Evolutionary conservation across 768 basidiomycete genomes (phyloP).

Genomic region (Agaricus blazei): DNA sequence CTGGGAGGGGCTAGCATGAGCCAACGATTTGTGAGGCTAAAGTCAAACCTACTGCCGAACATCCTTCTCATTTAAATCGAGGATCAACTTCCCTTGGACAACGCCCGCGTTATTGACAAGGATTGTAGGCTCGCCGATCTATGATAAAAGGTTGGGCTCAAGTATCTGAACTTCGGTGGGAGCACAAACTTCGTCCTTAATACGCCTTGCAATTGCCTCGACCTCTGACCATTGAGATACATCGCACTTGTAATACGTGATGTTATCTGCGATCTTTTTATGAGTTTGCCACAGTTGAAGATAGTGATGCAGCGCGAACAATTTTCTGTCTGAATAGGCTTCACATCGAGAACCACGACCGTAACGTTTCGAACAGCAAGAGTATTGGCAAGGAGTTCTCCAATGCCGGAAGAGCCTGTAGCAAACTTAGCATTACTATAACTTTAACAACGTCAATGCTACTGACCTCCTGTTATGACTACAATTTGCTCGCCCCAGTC

Average conservation of each 20-base stretch:
- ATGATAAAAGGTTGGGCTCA: conserved; percentile 7
- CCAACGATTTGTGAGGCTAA: background rate
- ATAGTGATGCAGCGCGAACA: conserved; percentile 38
- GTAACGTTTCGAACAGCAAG: conserved; percentile 76
- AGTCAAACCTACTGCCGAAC: conserved; percentile 57
- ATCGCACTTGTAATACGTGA: conserved; percentile 86
- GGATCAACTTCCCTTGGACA: conserved; percentile 80
- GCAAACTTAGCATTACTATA: background rate
- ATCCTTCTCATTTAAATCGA: conserved; percentile 77
- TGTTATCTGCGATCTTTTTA: conserved; percentile 49
- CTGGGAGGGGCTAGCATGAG: conserved; percentile 31
- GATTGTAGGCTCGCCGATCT: conserved; percentile 88
- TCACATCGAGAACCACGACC: conserved; percentile 83
- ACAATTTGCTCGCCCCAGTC: conserved; percentile 91
- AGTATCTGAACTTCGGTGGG: background rate
- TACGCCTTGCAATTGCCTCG: conserved; percentile 61
- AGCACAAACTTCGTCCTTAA: conserved; percentile 67
- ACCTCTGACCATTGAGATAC: conserved; percentile 88
- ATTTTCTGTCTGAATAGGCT: conserved; percentile 72
- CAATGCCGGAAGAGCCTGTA: conserved; percentile 83
- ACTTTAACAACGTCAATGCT: background rate
- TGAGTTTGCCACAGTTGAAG: background rate
- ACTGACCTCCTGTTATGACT: conserved; percentile 81
- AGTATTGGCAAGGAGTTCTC: conserved; percentile 83
- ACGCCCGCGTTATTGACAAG: conserved; percentile 95